These are phyloP conservation scores for Quaeritorhiza haematococci DNA, from an alignment of 371 early-diverging fungal genomes.

Conservation along the genomic window DNA sequence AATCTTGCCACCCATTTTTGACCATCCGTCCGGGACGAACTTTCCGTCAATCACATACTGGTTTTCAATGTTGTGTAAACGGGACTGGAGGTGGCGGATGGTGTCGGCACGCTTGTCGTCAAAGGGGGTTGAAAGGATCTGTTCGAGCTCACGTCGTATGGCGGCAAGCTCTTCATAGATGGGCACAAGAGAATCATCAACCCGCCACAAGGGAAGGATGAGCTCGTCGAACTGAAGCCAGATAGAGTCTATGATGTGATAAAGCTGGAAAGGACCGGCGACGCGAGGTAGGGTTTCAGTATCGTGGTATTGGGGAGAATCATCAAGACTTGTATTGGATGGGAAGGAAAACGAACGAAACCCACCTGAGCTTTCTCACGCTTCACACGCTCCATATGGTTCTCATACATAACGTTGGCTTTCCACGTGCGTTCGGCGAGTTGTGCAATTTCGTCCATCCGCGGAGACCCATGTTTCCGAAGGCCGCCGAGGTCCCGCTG, in stretches of 20 bases:
- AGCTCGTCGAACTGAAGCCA: conserved; percentile 30
- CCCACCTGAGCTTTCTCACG: conserved; percentile 5
- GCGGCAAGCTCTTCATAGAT: conserved; percentile 27
- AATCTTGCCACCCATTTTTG: conserved; percentile 13
- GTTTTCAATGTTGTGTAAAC: conserved; percentile 14
- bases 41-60: conserved; percentile 16
- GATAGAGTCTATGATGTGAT: conserved; percentile 17
- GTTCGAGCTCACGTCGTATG: conserved; percentile 22
- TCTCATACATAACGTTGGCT: conserved; percentile 25
- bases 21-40: conserved; percentile 11
- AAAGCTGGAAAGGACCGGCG: too few relatives aligned
- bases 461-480: too few relatives aligned
- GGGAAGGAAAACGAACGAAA: background rate
- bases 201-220: conserved; percentile 31
- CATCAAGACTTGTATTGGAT: background rate
- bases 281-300: too few relatives aligned
- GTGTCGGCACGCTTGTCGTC: background rate
- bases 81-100: background rate
- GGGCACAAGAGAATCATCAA: conserved; percentile 31
- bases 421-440: conserved; percentile 34
- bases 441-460: too few relatives aligned
- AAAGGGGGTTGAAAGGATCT: conserved; percentile 4
- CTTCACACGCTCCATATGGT: conserved; percentile 14
- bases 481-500: too few relatives aligned
- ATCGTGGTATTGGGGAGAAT: too few relatives aligned